Evolutionary conservation across 176 grass and related monocot genomes (phyloP), one percentile per base, ranked within the genome.

Genomic region (Phyllostachys edulis): DNA sequence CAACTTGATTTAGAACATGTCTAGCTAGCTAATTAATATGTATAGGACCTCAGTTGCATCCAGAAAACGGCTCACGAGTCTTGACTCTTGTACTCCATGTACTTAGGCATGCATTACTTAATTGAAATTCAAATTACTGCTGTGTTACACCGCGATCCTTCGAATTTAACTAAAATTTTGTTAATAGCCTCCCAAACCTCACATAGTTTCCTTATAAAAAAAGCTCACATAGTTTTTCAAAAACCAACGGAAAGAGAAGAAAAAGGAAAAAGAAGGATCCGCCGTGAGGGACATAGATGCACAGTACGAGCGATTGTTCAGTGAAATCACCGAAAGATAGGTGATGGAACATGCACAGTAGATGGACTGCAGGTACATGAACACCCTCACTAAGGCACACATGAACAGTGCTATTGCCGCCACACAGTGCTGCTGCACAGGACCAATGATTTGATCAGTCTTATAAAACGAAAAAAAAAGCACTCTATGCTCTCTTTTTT

Each of bases 401-500:
- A 75, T 84, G 21, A 84, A 64, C 71, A 67, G 60, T 55, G 3
- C 7, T 8, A 15, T 36, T 63, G 18, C 27, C 24, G 63, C 27
- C 26, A 10, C 17, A 49, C 68, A 36, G 26, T 47, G 52, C 7
- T 64, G 15, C 5, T 16, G 51, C 23, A 47, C 14, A 72, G 69
- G 56, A 42, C 17, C 44, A 75, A 54, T 66, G 70, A 75, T 66
- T 52, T 84, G 59, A 65, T 50, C 41, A 65, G 44, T 65, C 81
- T 52, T 73, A 39, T 50, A 27, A 62, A 75, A 13, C 7, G 0
- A 26, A 24, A 83, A 42, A 46, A 32, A 47, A 2, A 9, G 9
- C 55, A 57, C 55, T 10, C 3, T 59, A 11, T 59, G 55, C n/a
- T 10, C 7, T 60, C n/a, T n/a, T n/a, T 5, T 23, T 24, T 24